These are phyloP conservation scores for Populus tremula DNA, from an alignment of 345 rosid genomes.

Conservation along the genomic window DNA sequence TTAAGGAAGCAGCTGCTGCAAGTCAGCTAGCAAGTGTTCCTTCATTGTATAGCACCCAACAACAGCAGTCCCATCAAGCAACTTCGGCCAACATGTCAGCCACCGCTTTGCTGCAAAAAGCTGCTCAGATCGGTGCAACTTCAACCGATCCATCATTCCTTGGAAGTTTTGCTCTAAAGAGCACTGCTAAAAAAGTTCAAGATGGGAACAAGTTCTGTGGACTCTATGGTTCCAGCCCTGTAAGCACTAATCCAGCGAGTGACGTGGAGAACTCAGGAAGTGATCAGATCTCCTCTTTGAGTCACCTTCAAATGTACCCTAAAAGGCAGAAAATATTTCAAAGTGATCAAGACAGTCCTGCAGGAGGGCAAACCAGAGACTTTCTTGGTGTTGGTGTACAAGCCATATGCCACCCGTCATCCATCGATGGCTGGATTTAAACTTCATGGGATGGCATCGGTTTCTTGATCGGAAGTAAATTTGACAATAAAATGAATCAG, in stretches of 20 bases:
- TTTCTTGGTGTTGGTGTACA: slow-evolving; percentile 85
- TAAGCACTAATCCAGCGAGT: slow-evolving; percentile 18
- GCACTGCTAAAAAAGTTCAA: slow-evolving; percentile 31
- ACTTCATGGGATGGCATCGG: background rate
- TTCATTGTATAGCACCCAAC: slow-evolving; percentile 62
- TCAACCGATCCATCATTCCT: slow-evolving; percentile 57
- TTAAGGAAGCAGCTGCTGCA: slow-evolving; percentile 29
- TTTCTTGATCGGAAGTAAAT: background rate
- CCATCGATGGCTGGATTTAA: slow-evolving; percentile 75
- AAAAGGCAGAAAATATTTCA: slow-evolving; percentile 49
- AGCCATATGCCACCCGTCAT: slow-evolving; percentile 51
- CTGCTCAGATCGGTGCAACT: slow-evolving; percentile 79
- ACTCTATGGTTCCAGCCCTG: slow-evolving; percentile 36
- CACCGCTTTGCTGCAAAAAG: slow-evolving; percentile 90
- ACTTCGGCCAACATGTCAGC: slow-evolving; percentile 71
- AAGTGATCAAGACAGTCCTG: slow-evolving; percentile 25
- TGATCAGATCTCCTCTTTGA: background rate
- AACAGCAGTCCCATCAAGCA: slow-evolving; percentile 33
- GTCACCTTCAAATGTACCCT: slow-evolving; percentile 50
- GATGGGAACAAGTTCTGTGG: slow-evolving; percentile 52
- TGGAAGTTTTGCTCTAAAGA: slow-evolving; percentile 44
- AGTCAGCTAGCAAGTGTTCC: slow-evolving; percentile 56
- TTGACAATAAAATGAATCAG: slow-evolving; percentile 14
- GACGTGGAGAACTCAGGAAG: slow-evolving; percentile 8
- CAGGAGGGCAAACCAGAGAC: slow-evolving; percentile 81